Base-by-base conservation (phyloP, 2,329 filamentous ascomycete genomes). In the Stemphylium lycopersici region DNA sequence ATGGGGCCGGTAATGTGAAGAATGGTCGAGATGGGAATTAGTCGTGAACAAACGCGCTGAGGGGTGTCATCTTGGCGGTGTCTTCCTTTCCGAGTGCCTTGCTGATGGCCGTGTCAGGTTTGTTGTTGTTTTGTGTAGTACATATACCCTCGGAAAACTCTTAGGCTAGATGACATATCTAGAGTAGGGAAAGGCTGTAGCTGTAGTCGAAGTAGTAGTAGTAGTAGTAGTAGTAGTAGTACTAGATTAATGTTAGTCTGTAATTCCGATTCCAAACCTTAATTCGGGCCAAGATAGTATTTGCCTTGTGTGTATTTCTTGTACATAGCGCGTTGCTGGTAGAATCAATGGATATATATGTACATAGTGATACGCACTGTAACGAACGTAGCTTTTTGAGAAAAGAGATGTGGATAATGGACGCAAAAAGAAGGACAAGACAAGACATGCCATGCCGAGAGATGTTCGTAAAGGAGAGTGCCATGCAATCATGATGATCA, bases 141-240 rank as follows among this genome's bases (percentile, higher is more conserved):
- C 36, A n/a, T 49, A 49, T 49, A 49, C 47, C 47, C 47, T 49
- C 33, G 18, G 15, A 18, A 18, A 42, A 11, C 26, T 8, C 24
- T 42, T n/a, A 20, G 12, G 15, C 20, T 18, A 10, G 16, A 10
- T 11, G 22, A 29, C 8, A 8, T 8, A 11, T 11, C 26, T 29
- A 29, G 26, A 10, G 26, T 11, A 26, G 26, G 8, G 26, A 29
- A 29, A 29, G 8, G 7, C 22, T 20, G 36, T 38, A 38, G 7
- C 22, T 20, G 36, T 38, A 38, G 36, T 38, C 6, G 11, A 8
- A 12, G 36, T 38, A 18, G 20, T 20, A 20, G 20, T 20, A n/a
- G 36, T 38, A 38, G 36, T 38, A 1, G 11, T 10, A 12, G 36
- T 38, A 18, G 20, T 20, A 20, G 20, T 4, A 5, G 36, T 20